Percentiles rank a stretch among this genome's conserved stretches.
These are phyloP conservation scores for Fraxinus greggii DNA, from an alignment of 305 asterid species.

Conservation along the genomic window DNA sequence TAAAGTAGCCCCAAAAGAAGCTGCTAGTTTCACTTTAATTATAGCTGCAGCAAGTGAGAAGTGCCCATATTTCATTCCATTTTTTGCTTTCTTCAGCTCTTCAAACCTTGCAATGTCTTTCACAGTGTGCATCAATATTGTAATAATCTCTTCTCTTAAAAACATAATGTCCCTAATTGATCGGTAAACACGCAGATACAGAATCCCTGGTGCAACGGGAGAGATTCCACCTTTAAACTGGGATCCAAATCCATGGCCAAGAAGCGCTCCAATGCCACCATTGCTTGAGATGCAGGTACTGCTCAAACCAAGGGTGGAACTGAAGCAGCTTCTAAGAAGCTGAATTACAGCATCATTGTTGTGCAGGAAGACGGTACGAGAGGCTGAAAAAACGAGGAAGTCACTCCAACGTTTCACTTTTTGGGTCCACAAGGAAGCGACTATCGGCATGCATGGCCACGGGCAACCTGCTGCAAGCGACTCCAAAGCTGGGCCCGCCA, in stretches of 20 bases:
- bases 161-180: constrained; percentile 85
- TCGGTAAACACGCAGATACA: constrained; percentile 79
- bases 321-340: constrained; percentile 82
- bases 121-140: constrained; percentile 71
- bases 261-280: constrained; percentile 87
- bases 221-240: constrained; percentile 86
- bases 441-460: constrained; percentile 99
- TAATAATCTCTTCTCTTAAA: constrained; percentile 74
- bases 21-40: constrained; percentile 79
- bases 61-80: constrained; percentile 45
- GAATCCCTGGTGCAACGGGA: constrained; percentile 92
- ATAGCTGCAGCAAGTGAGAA: constrained; percentile 67
- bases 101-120: constrained; percentile 49
- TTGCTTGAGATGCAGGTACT: constrained; percentile 55
- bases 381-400: constrained; percentile 87
- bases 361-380: constrained; percentile 92
- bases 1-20: constrained; percentile 77
- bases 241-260: constrained; percentile 92
- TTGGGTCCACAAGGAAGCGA: constrained; percentile 96
- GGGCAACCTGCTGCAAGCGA: constrained; percentile 99
- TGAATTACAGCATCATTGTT: constrained; percentile 86
- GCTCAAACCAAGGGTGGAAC: constrained; percentile 65
- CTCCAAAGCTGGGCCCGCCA: constrained; percentile 97
- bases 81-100: constrained; percentile 38
- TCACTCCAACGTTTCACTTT: constrained; percentile 94